Evolutionary conservation across 805 yeast species (phyloP).

Genomic region (Komagataella populi): DNA sequence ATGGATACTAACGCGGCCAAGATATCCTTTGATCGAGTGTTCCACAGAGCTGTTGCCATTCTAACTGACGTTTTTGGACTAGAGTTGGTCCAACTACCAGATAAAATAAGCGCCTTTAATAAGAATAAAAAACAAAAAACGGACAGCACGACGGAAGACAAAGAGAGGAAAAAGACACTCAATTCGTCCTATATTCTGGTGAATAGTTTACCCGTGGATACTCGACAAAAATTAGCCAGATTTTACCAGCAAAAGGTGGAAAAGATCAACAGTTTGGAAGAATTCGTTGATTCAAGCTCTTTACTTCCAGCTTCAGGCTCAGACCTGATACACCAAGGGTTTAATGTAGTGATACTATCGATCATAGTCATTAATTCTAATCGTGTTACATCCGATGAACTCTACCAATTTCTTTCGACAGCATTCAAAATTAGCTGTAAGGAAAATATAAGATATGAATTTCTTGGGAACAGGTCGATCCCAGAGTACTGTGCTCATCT

Average conservation of each 20-base stretch:
- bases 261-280: neutral
- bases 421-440: conserved; percentile 11
- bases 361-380: conserved; percentile 14
- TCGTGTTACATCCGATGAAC: conserved; percentile 13
- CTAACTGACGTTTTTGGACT: conserved; percentile 11
- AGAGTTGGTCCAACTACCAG: conserved; percentile 7
- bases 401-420: conserved; percentile 9
- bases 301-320: conserved; percentile 12
- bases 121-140: conserved; percentile 1
- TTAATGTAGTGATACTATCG: conserved; percentile 12
- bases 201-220: conserved; percentile 8
- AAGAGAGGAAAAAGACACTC: conserved; percentile 2
- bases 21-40: conserved; percentile 3
- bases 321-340: conserved; percentile 12
- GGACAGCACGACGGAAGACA: neutral
- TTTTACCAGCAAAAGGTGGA: conserved; percentile 4
- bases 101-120: neutral
- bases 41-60: conserved; percentile 6
- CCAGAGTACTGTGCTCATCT: conserved; percentile 10
- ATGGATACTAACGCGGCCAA: neutral
- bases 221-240: conserved; percentile 11
- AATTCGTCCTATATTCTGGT: conserved; percentile 13
- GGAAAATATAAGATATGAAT: conserved; percentile 9
- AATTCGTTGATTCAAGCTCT: neutral
- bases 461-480: conserved; percentile 10